Base-by-base conservation (phyloP, 108 stramenopile genomes). In the Cyclotella sp. region DNA sequence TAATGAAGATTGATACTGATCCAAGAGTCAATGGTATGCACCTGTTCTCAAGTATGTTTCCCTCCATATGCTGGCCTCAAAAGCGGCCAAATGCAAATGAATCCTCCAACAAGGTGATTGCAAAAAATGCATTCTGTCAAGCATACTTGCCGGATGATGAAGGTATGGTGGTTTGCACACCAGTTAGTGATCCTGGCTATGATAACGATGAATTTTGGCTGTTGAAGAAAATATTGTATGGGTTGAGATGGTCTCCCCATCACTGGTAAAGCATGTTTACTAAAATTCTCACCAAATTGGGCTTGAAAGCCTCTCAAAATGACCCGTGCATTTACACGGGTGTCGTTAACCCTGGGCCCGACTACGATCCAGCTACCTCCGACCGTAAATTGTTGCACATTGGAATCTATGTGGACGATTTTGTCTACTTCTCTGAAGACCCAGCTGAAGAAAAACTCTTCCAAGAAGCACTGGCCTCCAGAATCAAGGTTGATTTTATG, bases 71-170 rank as follows among this genome's bases (percentile, higher is more conserved):
- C 65, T 80, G 1, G 28, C 42, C 27, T 44, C 57, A 0, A 58
- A 59, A 27, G 73, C 73, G 0, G 73, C 64, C 0, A 16, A 44
- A 0, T 34, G 29, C 0, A 64, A 57, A 21, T 39, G 73, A 3
- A 44, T 60, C 18, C 54, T 73, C 55, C 59, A 80, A 74, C 79
- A 80, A 40, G 72, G 73, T 22, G 73, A 80, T 27, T 73, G 65
- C 34, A 80, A 80, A n/a, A n/a, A 80, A 80, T 42, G 79, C 79
- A 27, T 80, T 80, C 44, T 80, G 79, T 49, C 64, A 80, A 4
- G 53, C 73, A 0, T 19, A 14, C 0, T 39, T 75, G 19, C 72
- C 73, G 8, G 58, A 60, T 0, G 74, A 75, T 54, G 74, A 75
- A 43, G 40, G 43, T 0, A 66, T 55, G 1, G 64, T 67, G 1